phyloP scores from a whole-genome alignment of 495 filamentous ascomycete species.

The Talaromyces nanjingensis region DNA sequence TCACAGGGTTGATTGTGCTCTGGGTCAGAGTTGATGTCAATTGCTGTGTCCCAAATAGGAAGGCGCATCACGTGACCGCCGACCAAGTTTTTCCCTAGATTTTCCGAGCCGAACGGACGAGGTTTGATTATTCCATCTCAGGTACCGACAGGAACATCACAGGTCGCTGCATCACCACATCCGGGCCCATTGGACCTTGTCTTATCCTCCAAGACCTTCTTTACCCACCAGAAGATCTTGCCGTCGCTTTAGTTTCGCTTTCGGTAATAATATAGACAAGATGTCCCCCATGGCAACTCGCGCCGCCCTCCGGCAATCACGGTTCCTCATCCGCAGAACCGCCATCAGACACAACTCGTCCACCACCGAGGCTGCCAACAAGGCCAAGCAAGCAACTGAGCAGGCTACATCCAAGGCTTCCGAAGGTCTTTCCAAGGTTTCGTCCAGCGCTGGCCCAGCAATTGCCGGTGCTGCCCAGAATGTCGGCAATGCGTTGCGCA shows the following conservation, averaged over 20 bases:
- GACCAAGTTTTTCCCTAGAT: constrained; percentile 11
- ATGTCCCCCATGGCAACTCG: constrained; percentile 46
- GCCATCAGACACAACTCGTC: constrained; percentile 57
- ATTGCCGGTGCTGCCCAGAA: constrained; percentile 63
- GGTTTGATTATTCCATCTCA: constrained; percentile 5
- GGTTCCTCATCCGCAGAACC: constrained; percentile 49
- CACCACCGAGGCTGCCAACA: constrained; percentile 60
- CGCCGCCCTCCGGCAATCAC: constrained; percentile 56
- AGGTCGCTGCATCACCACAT: neutral
- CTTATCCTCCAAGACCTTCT: neutral
- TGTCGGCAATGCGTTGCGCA: constrained; percentile 56
- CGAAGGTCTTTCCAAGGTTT: constrained; percentile 78
- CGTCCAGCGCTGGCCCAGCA: constrained; percentile 70
- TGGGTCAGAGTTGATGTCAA: neutral
- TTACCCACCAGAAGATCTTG: neutral
- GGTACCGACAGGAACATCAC: neutral
- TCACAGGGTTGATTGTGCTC: neutral
- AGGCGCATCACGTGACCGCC: constrained; percentile 6
- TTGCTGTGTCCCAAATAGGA: neutral
- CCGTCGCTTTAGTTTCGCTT: constrained; percentile 17
- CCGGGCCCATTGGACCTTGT: constrained; percentile 10
- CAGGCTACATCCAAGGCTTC: constrained; percentile 68
- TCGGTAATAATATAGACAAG: constrained; percentile 16
- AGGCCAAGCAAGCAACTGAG: constrained; percentile 60
- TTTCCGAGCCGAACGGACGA: constrained; percentile 9